Base-by-base conservation (phyloP, 148 eudicot genomes). In the Bassia scoparia region DNA sequence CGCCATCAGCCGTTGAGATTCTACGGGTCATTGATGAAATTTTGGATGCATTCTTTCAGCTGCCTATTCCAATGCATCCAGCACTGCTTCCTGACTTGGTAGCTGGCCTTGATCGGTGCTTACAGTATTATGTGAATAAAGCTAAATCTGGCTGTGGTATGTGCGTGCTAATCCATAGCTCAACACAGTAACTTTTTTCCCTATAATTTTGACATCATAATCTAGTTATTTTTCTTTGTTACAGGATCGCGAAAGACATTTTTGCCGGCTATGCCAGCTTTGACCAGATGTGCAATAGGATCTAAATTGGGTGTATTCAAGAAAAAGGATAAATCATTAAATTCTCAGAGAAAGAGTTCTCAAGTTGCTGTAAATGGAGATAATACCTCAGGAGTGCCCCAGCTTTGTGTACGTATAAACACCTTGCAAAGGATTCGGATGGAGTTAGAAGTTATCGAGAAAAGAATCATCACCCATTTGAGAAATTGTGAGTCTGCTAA, bases 11-110 rank as follows among this genome's bases (percentile, higher is more conserved):
- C 26, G 80, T 95, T 34, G 99, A 92, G 74, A 87, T 85, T 76
- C 73, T 95, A 60, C 84, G 88, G 63, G 76, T 74, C 46, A 82
- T 88, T 76, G 92, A 95, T 66, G 98, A 95, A 77, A 87, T 91
- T 34, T 82, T 95, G 72, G 96, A 95, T 74, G 92, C 89, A 65
- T 95, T 81, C 85, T 95, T 91, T 83, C 87, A 80, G 85, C 86
- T 95, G 71, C 99, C 99, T 60, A 91, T 95, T 86, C 97, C 92
- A 30, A 87, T 87, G 85, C 99, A 95, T 81, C 99, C 97, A 30
- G 86, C 87, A 53, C 69, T 91, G 62, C 97, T 95, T 71, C 96
- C 97, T 31, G 99, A 95, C 77, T 82, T 95, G 79, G 82, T 95
- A 66, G 67, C 82, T 74, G 96, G 94, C 75, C 92, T 95, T 68